Percentiles rank a stretch among this genome's conserved stretches.
phyloP scores from a whole-genome alignment of 73 alveolate species.

The Breviolum minutum region DNA sequence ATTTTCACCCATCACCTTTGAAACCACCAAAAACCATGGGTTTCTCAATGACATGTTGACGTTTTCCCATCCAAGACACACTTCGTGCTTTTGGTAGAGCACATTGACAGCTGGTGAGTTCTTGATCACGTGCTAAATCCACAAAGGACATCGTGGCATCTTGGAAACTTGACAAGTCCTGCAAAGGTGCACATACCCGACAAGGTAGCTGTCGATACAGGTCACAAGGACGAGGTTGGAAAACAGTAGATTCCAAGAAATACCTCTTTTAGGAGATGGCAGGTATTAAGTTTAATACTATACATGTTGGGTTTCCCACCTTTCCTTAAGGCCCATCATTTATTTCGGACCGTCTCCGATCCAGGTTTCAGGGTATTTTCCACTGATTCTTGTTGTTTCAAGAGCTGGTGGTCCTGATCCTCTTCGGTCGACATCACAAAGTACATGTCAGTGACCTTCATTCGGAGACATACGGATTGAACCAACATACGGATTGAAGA shows the following conservation, averaged over 20 bases:
- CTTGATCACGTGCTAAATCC: conserved; percentile 42
- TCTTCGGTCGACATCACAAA: conserved; percentile 9
- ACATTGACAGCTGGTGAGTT: not conserved
- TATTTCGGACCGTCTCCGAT: no score
- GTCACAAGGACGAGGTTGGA: not conserved
- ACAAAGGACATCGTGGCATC: conserved; percentile 4
- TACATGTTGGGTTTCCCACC: no score
- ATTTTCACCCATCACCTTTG: no score
- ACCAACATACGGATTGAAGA: not conserved
- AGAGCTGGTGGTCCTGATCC: not conserved
- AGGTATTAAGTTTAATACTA: not conserved
- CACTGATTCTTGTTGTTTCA: not conserved
- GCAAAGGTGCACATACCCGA: not conserved
- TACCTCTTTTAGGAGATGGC: not conserved
- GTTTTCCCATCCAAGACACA: not conserved
- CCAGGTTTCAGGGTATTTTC: no score
- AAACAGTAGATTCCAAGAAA: not conserved
- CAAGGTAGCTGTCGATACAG: not conserved
- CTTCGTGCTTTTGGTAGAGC: not conserved
- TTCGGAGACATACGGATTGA: no score
- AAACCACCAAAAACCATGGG: no score
- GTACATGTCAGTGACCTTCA: conserved; percentile 49
- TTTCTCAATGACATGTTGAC: no score
- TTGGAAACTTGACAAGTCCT: conserved; percentile 10
- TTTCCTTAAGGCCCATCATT: no score